Evolutionary conservation across 371 early-diverging fungal genomes (phyloP).

Genomic region (Mucor velutinosus): DNA sequence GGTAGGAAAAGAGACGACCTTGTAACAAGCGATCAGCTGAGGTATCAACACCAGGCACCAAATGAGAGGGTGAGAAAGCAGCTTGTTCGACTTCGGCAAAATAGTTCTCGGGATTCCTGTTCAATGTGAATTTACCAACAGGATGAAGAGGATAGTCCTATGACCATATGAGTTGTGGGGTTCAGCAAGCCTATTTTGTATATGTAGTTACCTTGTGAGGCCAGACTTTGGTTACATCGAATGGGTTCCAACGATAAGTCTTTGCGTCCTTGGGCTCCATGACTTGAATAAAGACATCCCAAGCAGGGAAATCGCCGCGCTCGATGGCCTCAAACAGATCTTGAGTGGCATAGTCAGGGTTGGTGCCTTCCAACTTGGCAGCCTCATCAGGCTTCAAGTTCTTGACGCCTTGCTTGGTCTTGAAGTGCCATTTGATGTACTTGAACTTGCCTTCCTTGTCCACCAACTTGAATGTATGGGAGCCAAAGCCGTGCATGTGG

Average conservation of each 20-base stretch:
- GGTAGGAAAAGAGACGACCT: constrained; percentile 78
- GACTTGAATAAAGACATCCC: constrained; percentile 75
- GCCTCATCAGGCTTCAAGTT: constrained; percentile 69
- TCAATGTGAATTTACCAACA: constrained; percentile 71
- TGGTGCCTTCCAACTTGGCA: constrained; percentile 50
- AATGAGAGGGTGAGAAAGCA: constrained; percentile 72
- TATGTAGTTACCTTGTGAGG: constrained; percentile 54
- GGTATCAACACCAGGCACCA: constrained; percentile 76
- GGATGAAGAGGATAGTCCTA: constrained; percentile 68
- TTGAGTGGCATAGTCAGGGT: constrained; percentile 75
- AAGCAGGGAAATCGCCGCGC: constrained; percentile 69
- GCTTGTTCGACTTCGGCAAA: constrained; percentile 81
- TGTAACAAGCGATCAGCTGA: constrained; percentile 75
- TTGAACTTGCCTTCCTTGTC: constrained; percentile 65
- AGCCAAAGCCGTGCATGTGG: constrained; percentile 77
- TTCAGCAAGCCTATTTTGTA: neutral
- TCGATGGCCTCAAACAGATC: constrained; percentile 79
- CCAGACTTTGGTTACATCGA: constrained; percentile 87
- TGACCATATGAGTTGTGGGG: constrained; percentile 16
- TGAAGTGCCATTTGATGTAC: constrained; percentile 87
- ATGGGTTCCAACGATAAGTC: constrained; percentile 72
- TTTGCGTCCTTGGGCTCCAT: constrained; percentile 72
- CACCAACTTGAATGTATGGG: constrained; percentile 78
- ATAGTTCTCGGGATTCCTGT: constrained; percentile 78
- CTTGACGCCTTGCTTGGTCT: constrained; percentile 78